These are phyloP conservation scores for Alternaria longipes DNA, from an alignment of 2,329 filamentous ascomycete species.

Conservation along the genomic window DNA sequence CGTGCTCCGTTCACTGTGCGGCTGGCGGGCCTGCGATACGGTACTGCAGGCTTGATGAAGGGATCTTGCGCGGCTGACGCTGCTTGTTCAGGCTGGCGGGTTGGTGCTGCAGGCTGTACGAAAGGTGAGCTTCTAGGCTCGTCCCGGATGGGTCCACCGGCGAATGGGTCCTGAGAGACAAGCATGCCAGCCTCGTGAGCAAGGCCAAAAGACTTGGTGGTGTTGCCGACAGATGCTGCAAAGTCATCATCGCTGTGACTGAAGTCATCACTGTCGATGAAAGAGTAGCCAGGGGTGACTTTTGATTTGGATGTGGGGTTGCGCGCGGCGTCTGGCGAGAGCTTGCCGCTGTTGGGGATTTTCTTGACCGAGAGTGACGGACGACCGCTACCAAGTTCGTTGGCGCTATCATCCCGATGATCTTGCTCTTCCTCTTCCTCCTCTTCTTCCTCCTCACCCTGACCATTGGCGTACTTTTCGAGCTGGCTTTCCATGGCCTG, in stretches of 20 bases:
- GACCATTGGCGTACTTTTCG: slow-evolving; percentile 36
- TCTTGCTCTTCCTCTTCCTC: slow-evolving; percentile 13
- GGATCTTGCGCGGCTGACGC: background rate
- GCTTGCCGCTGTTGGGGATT: slow-evolving; percentile 9
- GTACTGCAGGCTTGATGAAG: slow-evolving; percentile 8
- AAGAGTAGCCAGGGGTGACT: slow-evolving; percentile 27
- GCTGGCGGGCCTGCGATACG: slow-evolving; percentile 3
- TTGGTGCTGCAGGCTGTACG: slow-evolving; percentile 6
- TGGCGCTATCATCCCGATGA: slow-evolving; percentile 21
- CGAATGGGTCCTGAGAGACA: slow-evolving; percentile 11
- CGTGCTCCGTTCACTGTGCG: slow-evolving; percentile 11
- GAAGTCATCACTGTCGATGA: slow-evolving; percentile 30
- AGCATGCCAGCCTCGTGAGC: slow-evolving; percentile 47
- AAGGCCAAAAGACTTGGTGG: slow-evolving; percentile 47
- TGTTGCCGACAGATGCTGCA: slow-evolving; percentile 34
- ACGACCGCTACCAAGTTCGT: slow-evolving; percentile 22
- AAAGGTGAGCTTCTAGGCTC: slow-evolving; percentile 11
- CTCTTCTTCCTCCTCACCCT: slow-evolving; percentile 28
- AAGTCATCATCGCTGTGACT: slow-evolving; percentile 33
- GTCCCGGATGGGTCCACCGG: slow-evolving; percentile 5
- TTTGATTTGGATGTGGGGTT: slow-evolving; percentile 1
- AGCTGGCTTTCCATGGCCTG: slow-evolving; percentile 45
- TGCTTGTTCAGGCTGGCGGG: background rate
- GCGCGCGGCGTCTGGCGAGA: slow-evolving; percentile 14
- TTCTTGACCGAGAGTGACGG: slow-evolving; percentile 5